Conservation (phyloP, 306 rosid species). For the Carpinus viminea region DNA sequence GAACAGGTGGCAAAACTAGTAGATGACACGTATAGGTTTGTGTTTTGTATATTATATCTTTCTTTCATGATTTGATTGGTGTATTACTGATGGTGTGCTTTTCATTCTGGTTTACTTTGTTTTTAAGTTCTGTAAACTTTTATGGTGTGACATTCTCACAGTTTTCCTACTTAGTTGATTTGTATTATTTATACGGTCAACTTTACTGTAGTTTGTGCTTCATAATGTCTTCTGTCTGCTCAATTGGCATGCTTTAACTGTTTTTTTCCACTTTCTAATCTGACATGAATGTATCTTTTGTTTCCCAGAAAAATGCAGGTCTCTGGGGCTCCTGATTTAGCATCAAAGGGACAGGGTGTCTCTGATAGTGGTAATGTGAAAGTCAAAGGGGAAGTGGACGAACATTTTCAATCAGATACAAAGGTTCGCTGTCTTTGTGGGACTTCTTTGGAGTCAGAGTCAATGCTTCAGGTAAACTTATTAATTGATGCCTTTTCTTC, state of each 20-base stretch:
- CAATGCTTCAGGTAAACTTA: conserved; percentile 73
- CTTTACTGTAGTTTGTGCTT: background rate
- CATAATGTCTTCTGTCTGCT: conserved; percentile 2
- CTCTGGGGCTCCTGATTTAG: conserved; percentile 89
- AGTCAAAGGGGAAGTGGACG: conserved; percentile 79
- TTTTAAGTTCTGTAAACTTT: conserved; percentile 4
- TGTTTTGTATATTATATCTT: conserved; percentile 17
- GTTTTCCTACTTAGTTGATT: background rate
- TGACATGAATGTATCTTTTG: conserved; percentile 14
- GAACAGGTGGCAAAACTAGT: conserved; percentile 91
- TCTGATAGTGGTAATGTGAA: conserved; percentile 82
- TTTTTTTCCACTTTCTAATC: background rate
- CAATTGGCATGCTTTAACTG: background rate
- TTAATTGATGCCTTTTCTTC: conserved; percentile 12
- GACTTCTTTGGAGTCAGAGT: conserved; percentile 72
- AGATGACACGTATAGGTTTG: conserved; percentile 91
- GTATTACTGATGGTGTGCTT: background rate
- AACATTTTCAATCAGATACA: conserved; percentile 58
- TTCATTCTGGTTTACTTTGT: background rate
- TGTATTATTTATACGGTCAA: background rate
- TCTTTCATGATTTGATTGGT: background rate
- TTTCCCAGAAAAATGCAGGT: conserved; percentile 89
- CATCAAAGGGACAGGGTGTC: conserved; percentile 77
- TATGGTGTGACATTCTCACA: background rate
- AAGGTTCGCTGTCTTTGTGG: conserved; percentile 96